Evolutionary conservation across 2,329 filamentous ascomycete genomes (phyloP).

Genomic region (Colletotrichum lindemuthianum): DNA sequence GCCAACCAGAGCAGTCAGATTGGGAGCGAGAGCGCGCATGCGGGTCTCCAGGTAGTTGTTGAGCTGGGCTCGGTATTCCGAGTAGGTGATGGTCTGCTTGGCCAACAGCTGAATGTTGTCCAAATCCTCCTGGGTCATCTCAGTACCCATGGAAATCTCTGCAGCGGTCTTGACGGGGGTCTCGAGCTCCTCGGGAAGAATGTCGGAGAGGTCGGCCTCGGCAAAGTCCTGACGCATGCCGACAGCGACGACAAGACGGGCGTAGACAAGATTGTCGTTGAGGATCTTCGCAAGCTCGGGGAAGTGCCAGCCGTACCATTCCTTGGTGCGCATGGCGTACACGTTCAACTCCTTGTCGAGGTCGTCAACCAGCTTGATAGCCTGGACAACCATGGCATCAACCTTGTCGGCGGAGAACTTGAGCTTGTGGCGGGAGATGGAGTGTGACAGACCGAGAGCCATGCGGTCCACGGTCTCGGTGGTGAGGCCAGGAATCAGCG

Average conservation of each 20-base stretch:
- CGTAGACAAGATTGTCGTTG: slow-evolving; percentile 96
- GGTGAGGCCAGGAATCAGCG: slow-evolving; percentile 88
- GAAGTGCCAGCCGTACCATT: slow-evolving; percentile 99
- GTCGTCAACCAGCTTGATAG: slow-evolving; percentile 92
- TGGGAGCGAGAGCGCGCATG: slow-evolving; percentile 97
- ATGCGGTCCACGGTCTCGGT: slow-evolving; percentile 92
- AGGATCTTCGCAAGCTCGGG: slow-evolving; percentile 97
- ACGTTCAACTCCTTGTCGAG: slow-evolving; percentile 99
- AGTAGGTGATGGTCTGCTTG: slow-evolving; percentile 91
- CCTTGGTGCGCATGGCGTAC: slow-evolving; percentile 98
- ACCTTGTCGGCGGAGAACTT: slow-evolving; percentile 99
- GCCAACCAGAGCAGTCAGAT: slow-evolving; percentile 91
- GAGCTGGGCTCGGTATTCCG: slow-evolving; percentile 88
- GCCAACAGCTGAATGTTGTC: slow-evolving; percentile 92
- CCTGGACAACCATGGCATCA: slow-evolving; percentile 99
- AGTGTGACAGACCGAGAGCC: slow-evolving; percentile 95
- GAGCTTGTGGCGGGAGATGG: slow-evolving; percentile 94
- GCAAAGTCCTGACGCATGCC: slow-evolving; percentile 87
- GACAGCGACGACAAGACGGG: slow-evolving; percentile 86
- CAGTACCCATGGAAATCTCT: slow-evolving; percentile 98
- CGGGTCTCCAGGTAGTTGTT: slow-evolving; percentile 89
- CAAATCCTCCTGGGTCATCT: slow-evolving; percentile 92
- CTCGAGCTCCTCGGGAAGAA: slow-evolving; percentile 96
- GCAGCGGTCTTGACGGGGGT: slow-evolving; percentile 90
- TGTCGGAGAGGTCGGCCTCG: slow-evolving; percentile 82